phyloP scores from a whole-genome alignment of 768 basidiomycete genomes.

The Neoboletus magnificus region DNA sequence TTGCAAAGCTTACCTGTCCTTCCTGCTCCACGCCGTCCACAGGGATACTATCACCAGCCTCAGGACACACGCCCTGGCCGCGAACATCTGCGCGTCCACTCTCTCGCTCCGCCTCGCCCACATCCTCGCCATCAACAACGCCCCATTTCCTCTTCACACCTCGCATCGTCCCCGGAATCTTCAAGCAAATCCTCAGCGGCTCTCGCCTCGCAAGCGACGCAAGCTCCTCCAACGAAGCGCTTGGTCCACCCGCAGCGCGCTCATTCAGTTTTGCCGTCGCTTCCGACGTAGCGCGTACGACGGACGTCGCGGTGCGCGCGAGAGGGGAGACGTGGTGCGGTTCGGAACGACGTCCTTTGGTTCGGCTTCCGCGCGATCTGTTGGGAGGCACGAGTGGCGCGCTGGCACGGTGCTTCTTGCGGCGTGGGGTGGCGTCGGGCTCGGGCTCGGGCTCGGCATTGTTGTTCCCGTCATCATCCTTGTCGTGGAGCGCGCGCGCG shows the following conservation, averaged over 20 bases:
- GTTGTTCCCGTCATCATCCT: too few species aligned
- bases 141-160: constrained; percentile 16
- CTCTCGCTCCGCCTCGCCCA: background rate
- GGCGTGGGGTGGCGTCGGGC: background rate
- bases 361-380: background rate
- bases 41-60: background rate
- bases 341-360: background rate
- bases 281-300: background rate
- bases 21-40: background rate
- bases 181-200: constrained; percentile 8
- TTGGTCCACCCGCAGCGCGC: constrained; percentile 16
- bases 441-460: background rate
- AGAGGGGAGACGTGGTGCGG: background rate
- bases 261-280: background rate
- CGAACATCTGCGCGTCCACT: background rate
- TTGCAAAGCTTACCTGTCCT: background rate
- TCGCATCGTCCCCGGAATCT: constrained; percentile 3
- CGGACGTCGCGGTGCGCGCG: too few species aligned
- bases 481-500: too few species aligned
- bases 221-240: constrained; percentile 19
- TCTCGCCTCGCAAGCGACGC: constrained; percentile 12
- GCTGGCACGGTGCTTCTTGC: background rate
- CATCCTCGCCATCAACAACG: background rate
- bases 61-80: too few species aligned
- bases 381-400: background rate